Conservation (phyloP, 106 monocot genomes). For the Narthecium ossifragum region DNA sequence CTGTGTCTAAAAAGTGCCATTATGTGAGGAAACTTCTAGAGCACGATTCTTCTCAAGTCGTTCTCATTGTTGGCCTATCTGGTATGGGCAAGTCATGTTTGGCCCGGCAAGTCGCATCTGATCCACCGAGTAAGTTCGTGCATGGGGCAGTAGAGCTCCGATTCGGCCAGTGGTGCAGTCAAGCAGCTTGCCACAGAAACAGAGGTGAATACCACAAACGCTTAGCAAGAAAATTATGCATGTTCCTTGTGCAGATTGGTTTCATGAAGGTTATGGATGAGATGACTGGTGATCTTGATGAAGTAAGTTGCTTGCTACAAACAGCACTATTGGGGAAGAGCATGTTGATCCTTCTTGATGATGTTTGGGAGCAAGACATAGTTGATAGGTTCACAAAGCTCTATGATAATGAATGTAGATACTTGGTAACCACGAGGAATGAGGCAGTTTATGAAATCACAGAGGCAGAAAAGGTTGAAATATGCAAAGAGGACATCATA, state of each 20-base stretch:
- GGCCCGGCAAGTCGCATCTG: slow-evolving; percentile 44
- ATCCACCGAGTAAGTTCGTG: slow-evolving; percentile 28
- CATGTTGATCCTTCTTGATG: slow-evolving; percentile 46
- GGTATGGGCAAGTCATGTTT: slow-evolving; percentile 59
- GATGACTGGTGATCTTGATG: slow-evolving; percentile 33
- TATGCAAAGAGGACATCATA: slow-evolving; percentile 42
- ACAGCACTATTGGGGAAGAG: slow-evolving; percentile 39
- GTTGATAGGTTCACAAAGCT: slow-evolving; percentile 38
- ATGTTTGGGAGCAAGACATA: slow-evolving; percentile 65
- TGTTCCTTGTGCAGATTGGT: slow-evolving; percentile 43
- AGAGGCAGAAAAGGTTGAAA: slow-evolving; percentile 53
- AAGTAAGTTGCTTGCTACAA: slow-evolving; percentile 40
- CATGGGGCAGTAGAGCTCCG: slow-evolving; percentile 44
- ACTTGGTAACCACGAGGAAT: slow-evolving; percentile 48
- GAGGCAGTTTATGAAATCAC: slow-evolving; percentile 50
- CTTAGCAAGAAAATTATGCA: slow-evolving; percentile 24
- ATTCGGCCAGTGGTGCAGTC: slow-evolving; percentile 48
- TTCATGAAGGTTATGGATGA: slow-evolving; percentile 17
- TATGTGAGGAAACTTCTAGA: slow-evolving; percentile 23
- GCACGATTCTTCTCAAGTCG: slow-evolving; percentile 24
- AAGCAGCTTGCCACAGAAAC: slow-evolving; percentile 31
- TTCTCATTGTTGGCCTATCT: slow-evolving; percentile 51
- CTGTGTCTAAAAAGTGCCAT: slow-evolving; percentile 30
- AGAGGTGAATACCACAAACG: slow-evolving; percentile 43
- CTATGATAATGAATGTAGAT: slow-evolving; percentile 43